phyloP scores from a whole-genome alignment of 2,329 filamentous ascomycete genomes.

The Apiospora aurea region DNA sequence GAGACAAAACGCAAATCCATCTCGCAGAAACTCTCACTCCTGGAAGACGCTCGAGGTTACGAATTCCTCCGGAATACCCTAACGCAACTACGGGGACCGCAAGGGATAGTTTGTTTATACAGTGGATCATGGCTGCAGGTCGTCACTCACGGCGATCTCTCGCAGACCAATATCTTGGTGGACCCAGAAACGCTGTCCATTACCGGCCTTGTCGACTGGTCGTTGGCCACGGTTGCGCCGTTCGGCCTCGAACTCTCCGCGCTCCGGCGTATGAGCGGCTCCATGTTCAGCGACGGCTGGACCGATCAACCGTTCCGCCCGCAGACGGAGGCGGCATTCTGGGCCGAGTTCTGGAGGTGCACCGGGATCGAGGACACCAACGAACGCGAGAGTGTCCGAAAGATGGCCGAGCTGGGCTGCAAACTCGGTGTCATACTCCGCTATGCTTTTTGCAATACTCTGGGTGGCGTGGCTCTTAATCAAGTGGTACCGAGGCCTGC shows the following conservation, averaged over 20 bases:
- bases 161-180: slow-evolving; percentile 41
- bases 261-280: slow-evolving; percentile 38
- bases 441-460: slow-evolving; percentile 37
- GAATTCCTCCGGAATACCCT: background rate
- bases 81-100: background rate
- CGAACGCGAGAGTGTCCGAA: slow-evolving; percentile 29
- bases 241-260: slow-evolving; percentile 31
- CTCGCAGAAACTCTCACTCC: background rate
- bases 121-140: slow-evolving; percentile 38
- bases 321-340: slow-evolving; percentile 35
- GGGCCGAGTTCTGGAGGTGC: slow-evolving; percentile 39
- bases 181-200: slow-evolving; percentile 35
- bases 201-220: slow-evolving; percentile 42
- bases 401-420: slow-evolving; percentile 31
- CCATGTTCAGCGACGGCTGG: slow-evolving; percentile 38
- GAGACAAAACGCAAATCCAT: background rate
- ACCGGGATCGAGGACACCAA: slow-evolving; percentile 32
- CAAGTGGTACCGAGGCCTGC: background rate
- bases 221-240: slow-evolving; percentile 36
- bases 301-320: slow-evolving; percentile 37
- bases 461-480: slow-evolving; percentile 30
- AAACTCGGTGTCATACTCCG: slow-evolving; percentile 39
- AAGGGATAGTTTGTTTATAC: slow-evolving; percentile 37
- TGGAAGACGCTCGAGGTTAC: background rate
- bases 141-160: slow-evolving; percentile 41